Evolutionary conservation across 495 filamentous ascomycete species (phyloP).

Genomic region (Xylaria curta): DNA sequence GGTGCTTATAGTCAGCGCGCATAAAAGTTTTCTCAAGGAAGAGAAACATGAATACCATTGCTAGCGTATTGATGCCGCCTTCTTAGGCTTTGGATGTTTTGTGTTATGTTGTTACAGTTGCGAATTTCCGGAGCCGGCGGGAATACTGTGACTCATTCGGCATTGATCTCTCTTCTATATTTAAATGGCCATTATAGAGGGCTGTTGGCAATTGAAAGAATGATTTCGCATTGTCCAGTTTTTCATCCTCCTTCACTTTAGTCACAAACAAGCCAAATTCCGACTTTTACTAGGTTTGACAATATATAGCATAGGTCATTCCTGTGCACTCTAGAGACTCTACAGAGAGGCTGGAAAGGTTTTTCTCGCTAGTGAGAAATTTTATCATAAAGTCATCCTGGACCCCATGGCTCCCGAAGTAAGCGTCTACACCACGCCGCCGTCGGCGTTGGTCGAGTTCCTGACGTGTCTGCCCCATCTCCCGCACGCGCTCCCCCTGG

Average conservation of each 20-base stretch:
- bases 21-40: background rate
- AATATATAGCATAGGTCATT: background rate
- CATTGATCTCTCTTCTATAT: background rate
- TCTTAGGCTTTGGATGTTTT: background rate
- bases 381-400: too few relatives aligned
- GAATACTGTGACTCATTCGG: conserved; percentile 15
- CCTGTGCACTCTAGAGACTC: background rate
- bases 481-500: conserved; percentile 61
- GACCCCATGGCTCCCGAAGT: conserved; percentile 34
- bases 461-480: conserved; percentile 54
- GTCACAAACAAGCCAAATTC: background rate
- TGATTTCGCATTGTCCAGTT: background rate
- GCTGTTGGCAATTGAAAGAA: background rate
- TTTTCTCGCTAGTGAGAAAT: background rate
- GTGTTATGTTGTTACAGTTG: background rate
- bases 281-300: background rate
- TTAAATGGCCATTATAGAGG: background rate
- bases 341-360: background rate
- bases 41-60: background rate
- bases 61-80: background rate
- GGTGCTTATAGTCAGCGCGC: background rate
- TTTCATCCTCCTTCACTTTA: too few relatives aligned
- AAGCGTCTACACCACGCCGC: conserved; percentile 48
- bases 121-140: conserved; percentile 1
- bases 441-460: conserved; percentile 46